Evolutionary conservation across 352 stramenopile species (phyloP).

Genomic region (Phytophthora fragariae): DNA sequence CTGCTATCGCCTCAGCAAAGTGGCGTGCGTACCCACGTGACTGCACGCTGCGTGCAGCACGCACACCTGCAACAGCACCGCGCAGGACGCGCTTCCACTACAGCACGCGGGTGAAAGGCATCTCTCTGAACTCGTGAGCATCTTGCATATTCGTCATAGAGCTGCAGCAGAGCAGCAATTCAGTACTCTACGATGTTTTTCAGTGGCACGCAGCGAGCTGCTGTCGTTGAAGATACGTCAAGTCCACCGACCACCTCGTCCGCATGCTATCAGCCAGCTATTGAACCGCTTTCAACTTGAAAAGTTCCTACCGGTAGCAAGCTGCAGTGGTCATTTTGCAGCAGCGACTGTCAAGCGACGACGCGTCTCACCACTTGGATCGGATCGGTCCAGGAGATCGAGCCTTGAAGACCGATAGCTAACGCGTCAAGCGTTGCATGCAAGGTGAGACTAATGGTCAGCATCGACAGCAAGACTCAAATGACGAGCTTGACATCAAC

Average conservation of each 20-base stretch:
- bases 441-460: constrained; percentile 12
- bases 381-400: not conserved
- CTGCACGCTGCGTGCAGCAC: not conserved
- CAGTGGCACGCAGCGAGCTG: not conserved
- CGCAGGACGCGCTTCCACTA: not conserved
- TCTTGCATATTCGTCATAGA: not conserved
- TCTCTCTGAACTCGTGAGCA: constrained; percentile 18
- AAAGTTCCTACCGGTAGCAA: too few species aligned
- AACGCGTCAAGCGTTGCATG: constrained; percentile 6
- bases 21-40: constrained; percentile 33
- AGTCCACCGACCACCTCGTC: not conserved
- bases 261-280: not conserved
- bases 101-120: not conserved
- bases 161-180: not conserved
- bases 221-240: constrained; percentile 16
- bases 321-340: not conserved
- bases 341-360: constrained; percentile 9
- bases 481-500: not conserved
- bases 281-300: too few species aligned
- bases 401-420: not conserved
- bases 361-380: constrained; percentile 7
- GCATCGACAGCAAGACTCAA: not conserved
- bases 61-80: constrained; percentile 3
- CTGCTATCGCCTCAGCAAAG: constrained; percentile 17
- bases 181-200: not conserved